phyloP scores from a whole-genome alignment of 257 asterid species.

The Asclepias syriaca region DNA sequence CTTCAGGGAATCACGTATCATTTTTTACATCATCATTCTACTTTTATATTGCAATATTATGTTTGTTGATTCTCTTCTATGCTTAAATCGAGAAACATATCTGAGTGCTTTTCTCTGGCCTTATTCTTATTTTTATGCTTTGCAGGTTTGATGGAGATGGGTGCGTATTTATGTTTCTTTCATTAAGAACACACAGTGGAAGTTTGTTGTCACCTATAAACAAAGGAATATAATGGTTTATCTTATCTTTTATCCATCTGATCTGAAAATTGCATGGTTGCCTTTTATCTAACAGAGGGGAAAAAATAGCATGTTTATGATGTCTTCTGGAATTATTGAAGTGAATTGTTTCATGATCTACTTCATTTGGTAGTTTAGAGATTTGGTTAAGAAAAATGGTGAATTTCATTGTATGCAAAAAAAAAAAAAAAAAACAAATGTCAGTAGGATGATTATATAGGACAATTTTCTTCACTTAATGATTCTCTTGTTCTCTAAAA shows the following conservation, averaged over 20 bases:
- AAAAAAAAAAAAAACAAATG: not conserved
- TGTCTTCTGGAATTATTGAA: not conserved
- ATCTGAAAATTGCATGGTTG: not conserved
- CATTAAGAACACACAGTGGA: not conserved
- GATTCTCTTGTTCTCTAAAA: not conserved
- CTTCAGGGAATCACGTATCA: not conserved
- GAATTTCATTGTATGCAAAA: not conserved
- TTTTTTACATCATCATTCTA: not conserved
- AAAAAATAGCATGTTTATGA: not conserved
- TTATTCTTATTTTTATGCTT: constrained; percentile 21
- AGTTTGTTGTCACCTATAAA: not conserved
- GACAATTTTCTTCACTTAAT: not conserved
- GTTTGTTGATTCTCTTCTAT: not conserved
- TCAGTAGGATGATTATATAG: not conserved
- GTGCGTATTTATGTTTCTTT: constrained; percentile 38
- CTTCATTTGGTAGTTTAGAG: not conserved
- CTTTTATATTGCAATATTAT: not conserved
- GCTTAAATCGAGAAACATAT: not conserved
- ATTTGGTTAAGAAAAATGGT: not conserved
- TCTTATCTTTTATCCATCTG: not conserved
- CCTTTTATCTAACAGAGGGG: not conserved
- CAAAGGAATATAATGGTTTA: not conserved
- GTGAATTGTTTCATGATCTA: too few species aligned
- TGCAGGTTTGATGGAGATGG: constrained; percentile 99
- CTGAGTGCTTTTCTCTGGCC: constrained; percentile 9